These are phyloP conservation scores for Sugiyamaella mastotermitis DNA, from an alignment of 805 yeast genomes.

Conservation along the genomic window DNA sequence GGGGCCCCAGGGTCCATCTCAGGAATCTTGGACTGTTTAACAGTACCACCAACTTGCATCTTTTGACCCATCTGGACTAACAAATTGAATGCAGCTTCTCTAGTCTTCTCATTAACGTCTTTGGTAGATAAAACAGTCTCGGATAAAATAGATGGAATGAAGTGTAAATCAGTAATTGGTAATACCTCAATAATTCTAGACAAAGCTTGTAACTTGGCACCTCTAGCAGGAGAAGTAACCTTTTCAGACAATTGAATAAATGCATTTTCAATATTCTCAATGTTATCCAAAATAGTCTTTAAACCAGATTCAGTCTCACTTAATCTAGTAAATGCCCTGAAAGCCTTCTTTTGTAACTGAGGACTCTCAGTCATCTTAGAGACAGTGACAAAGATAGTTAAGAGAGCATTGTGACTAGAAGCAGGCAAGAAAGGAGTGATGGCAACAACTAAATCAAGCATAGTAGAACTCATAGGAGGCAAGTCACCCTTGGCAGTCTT, in stretches of 20 bases:
- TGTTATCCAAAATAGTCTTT: constrained; percentile 45
- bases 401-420: constrained; percentile 62
- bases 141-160: constrained; percentile 76
- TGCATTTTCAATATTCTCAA: constrained; percentile 53
- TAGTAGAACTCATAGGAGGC: constrained; percentile 64
- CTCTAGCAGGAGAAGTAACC: constrained; percentile 69
- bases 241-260: constrained; percentile 36
- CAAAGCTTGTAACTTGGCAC: constrained; percentile 70
- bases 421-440: constrained; percentile 80
- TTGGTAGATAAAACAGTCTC: constrained; percentile 88
- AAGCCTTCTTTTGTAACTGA: constrained; percentile 81
- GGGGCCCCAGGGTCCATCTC: constrained; percentile 53
- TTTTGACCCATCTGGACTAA: constrained; percentile 74
- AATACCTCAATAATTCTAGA: constrained; percentile 52
- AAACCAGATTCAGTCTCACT: constrained; percentile 64
- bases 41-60: constrained; percentile 60
- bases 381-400: constrained; percentile 70
- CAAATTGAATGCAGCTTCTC: constrained; percentile 71
- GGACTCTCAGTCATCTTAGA: constrained; percentile 49
- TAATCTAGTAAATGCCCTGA: constrained; percentile 58
- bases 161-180: constrained; percentile 60
- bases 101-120: constrained; percentile 86
- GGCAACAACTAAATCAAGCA: constrained; percentile 85
- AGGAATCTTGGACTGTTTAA: constrained; percentile 60
- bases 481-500: constrained; percentile 27